Evolutionary conservation across 306 rosid species (phyloP).

Genomic region (Gleditsia sinensis): DNA sequence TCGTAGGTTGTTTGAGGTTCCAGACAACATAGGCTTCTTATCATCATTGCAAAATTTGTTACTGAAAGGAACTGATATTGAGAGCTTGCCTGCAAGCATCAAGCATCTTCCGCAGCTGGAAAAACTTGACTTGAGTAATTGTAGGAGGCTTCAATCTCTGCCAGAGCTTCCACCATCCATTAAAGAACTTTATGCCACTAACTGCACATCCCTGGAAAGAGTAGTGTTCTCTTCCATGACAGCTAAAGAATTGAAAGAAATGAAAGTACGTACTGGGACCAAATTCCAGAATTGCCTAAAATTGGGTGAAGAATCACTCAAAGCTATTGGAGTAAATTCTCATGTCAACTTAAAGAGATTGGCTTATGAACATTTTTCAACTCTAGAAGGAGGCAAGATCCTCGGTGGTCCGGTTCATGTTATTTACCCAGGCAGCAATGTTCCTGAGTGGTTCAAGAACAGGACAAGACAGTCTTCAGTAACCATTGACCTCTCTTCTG

Average conservation of each 20-base stretch:
- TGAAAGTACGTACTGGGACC: background rate
- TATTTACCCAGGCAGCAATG: background rate
- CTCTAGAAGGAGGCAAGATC: background rate
- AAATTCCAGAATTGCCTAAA: conserved; percentile 11
- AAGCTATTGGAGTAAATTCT: background rate
- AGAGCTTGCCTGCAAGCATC: background rate
- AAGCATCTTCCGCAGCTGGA: background rate
- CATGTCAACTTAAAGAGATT: conserved; percentile 9
- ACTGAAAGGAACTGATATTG: background rate
- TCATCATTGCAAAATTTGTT: background rate
- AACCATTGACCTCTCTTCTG: conserved; percentile 9
- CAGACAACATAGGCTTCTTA: background rate
- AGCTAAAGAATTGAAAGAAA: background rate
- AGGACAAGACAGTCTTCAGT: background rate
- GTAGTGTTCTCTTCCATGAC: background rate
- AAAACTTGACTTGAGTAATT: conserved; percentile 10
- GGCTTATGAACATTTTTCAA: background rate
- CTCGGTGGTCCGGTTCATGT: background rate
- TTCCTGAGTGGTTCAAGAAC: conserved; percentile 6
- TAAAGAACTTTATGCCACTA: background rate
- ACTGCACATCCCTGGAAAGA: background rate
- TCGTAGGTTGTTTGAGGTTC: background rate
- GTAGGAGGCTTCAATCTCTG: background rate
- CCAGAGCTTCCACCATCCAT: background rate
- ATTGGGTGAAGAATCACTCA: background rate